Conservation (phyloP, 331 rosid genomes). For the Phaseolus coccineus region DNA sequence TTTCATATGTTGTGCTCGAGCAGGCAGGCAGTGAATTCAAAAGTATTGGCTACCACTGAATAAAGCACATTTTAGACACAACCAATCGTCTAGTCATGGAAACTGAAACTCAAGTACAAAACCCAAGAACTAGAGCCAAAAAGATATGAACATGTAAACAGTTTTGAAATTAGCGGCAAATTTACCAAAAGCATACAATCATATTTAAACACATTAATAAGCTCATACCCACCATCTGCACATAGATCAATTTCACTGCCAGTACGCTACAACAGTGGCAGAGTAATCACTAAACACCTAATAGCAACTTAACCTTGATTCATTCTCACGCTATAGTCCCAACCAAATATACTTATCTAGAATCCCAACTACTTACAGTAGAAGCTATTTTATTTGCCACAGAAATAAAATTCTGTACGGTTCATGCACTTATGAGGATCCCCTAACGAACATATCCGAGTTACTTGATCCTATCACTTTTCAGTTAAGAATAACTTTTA, state of each 20-base stretch:
- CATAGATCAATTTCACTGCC: slow-evolving; percentile 6
- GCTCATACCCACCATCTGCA: slow-evolving; percentile 10
- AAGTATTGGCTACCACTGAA: slow-evolving; percentile 20
- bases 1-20: slow-evolving; percentile 26
- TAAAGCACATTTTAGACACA: slow-evolving; percentile 15
- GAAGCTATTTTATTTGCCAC: slow-evolving; percentile 5
- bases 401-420: background rate
- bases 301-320: slow-evolving; percentile 11
- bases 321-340: background rate
- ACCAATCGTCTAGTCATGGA: background rate
- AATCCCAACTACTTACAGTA: background rate
- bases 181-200: slow-evolving; percentile 18
- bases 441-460: background rate
- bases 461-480: background rate
- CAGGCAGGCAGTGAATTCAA: slow-evolving; percentile 9
- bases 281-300: slow-evolving; percentile 15
- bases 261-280: background rate
- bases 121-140: background rate
- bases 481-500: background rate
- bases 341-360: background rate
- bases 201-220: background rate
- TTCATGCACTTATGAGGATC: background rate
- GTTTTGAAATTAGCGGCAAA: background rate
- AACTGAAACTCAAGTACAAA: background rate
- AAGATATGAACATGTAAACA: slow-evolving; percentile 7